These are phyloP conservation scores for Zalaria sp. DNA, from an alignment of 2,329 filamentous ascomycete species.

Conservation along the genomic window DNA sequence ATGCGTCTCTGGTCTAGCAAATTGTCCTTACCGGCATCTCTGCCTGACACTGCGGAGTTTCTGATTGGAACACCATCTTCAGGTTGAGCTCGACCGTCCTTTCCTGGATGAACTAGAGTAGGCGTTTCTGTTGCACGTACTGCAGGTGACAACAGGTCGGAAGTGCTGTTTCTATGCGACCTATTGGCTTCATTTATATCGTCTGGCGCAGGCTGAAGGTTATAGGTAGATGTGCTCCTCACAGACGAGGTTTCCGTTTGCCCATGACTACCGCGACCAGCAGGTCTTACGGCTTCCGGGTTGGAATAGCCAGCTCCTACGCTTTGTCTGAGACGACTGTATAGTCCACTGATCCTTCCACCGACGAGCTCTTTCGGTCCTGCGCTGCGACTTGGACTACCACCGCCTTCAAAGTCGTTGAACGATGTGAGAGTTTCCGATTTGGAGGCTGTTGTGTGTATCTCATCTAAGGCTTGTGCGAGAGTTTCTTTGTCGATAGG, in stretches of 20 bases:
- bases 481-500: slow-evolving; percentile 57
- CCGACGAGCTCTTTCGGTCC: slow-evolving; percentile 22
- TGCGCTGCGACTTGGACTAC: slow-evolving; percentile 6
- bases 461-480: slow-evolving; percentile 67
- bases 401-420: slow-evolving; percentile 80
- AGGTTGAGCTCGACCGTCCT: no score
- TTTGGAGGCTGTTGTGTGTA: slow-evolving; percentile 78
- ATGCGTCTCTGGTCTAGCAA: no score
- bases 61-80: no score
- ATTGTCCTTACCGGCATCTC: no score
- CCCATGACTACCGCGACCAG: slow-evolving; percentile 21
- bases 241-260: slow-evolving; percentile 14
- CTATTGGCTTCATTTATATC: not conserved
- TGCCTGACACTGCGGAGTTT: no score
- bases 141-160: no score
- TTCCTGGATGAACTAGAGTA: no score
- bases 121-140: no score
- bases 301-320: slow-evolving; percentile 10
- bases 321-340: slow-evolving; percentile 56
- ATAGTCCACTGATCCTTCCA: slow-evolving; percentile 59
- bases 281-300: slow-evolving; percentile 51
- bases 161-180: no score
- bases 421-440: slow-evolving; percentile 80
- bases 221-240: slow-evolving; percentile 6
- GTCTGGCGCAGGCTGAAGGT: not conserved